Conservation (phyloP, 345 rosid species). For the Syzygium aromaticum region DNA sequence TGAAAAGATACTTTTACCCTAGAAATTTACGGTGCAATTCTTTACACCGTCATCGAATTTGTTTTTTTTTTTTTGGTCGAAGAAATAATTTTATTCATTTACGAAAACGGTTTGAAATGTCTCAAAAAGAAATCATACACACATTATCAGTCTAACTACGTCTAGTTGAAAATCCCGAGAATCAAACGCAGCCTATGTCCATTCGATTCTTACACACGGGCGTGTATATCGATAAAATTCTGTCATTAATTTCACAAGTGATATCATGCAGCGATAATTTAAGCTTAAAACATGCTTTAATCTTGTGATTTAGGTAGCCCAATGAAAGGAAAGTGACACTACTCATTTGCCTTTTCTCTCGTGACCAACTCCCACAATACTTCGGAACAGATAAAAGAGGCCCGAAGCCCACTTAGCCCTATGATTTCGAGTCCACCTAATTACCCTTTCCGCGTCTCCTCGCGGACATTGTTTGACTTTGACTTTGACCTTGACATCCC, state of each 20-base stretch:
- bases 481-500: background rate
- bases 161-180: background rate
- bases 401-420: background rate
- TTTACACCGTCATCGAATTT: fast-evolving
- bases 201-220: background rate
- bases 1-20: background rate
- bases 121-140: background rate
- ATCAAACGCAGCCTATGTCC: background rate
- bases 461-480: background rate
- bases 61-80: too few relatives aligned
- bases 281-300: background rate
- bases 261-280: background rate
- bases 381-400: background rate
- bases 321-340: background rate
- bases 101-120: too few relatives aligned
- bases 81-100: too few relatives aligned
- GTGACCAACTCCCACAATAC: background rate
- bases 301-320: background rate
- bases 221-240: background rate
- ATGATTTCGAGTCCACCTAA: background rate
- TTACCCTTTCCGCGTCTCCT: background rate
- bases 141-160: fast-evolving
- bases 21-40: background rate
- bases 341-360: background rate
- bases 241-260: background rate